A percentile compares a stretch with the other conserved stretches of the same genome.
These are phyloP conservation scores for Candida peoriensis DNA, from an alignment of 805 yeast genomes.

Conservation along the genomic window DNA sequence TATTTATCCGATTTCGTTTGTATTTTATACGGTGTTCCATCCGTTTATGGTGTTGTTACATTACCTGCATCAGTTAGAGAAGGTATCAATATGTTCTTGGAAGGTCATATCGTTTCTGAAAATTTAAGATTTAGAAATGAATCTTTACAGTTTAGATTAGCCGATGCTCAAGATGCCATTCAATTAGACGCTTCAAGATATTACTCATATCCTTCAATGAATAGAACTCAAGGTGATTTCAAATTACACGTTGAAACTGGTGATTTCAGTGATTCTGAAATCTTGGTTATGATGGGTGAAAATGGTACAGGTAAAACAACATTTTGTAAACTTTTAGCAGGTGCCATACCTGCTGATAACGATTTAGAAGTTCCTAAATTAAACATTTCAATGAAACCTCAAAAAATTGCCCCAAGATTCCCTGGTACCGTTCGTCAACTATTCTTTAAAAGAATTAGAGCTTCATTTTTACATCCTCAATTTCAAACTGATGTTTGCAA, in stretches of 20 bases:
- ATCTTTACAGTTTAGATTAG: constrained; percentile 86
- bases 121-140: constrained; percentile 96
- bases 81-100: constrained; percentile 97
- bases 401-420: constrained; percentile 98
- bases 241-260: constrained; percentile 76
- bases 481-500: constrained; percentile 97
- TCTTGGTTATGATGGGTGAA: constrained; percentile 99
- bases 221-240: constrained; percentile 95
- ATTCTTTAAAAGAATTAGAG: constrained; percentile 94
- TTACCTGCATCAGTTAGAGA: constrained; percentile 96
- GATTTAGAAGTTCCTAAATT: constrained; percentile 77
- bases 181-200: constrained; percentile 74
- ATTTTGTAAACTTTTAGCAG: constrained; percentile 91
- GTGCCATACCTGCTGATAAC: constrained; percentile 83
- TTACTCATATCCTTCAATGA: constrained; percentile 74
- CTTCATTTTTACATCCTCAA: constrained; percentile 91
- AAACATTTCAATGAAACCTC: constrained; percentile 97
- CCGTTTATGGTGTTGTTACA: constrained; percentile 98
- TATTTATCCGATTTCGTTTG: constrained; percentile 95
- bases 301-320: constrained; percentile 99
- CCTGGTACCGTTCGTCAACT: constrained; percentile 98
- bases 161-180: constrained; percentile 80
- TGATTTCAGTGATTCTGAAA: constrained; percentile 93
- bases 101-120: constrained; percentile 96
- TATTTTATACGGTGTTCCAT: constrained; percentile 96